These are phyloP conservation scores for Conticribra weissflogii DNA, from an alignment of 108 stramenopile species.

Conservation along the genomic window DNA sequence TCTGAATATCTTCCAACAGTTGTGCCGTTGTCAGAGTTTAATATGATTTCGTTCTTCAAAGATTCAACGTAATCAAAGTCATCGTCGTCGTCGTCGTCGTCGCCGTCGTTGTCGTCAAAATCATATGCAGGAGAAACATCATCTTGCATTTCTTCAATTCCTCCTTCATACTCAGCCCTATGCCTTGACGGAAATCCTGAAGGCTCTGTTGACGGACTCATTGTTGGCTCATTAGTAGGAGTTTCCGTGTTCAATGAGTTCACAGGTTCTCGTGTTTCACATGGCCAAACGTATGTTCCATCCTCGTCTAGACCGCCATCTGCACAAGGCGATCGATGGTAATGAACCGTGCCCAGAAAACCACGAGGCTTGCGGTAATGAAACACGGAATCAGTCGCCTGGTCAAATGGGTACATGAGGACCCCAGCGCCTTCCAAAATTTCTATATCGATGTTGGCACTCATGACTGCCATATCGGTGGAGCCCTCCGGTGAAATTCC, in stretches of 20 bases:
- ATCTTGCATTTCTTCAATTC: too few relatives aligned
- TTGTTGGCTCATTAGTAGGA: not conserved
- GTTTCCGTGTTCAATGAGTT: not conserved
- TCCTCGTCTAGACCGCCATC: too few relatives aligned
- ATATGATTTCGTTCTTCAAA: too few relatives aligned
- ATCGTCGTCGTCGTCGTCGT: not conserved
- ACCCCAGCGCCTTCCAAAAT: constrained; percentile 19
- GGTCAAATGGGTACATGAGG: constrained; percentile 8
- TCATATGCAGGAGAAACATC: too few relatives aligned
- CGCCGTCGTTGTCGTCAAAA: too few relatives aligned
- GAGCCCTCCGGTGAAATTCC: not conserved
- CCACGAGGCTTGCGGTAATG: constrained; percentile 2
- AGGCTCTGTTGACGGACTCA: too few relatives aligned
- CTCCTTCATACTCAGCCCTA: too few relatives aligned
- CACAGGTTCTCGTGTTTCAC: not conserved
- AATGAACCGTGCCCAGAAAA: constrained; percentile 3
- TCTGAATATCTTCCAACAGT: not conserved
- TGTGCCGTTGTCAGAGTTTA: not conserved
- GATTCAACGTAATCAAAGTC: not conserved
- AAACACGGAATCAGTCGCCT: not conserved
- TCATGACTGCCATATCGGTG: not conserved
- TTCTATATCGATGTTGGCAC: not conserved
- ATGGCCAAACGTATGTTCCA: not conserved
- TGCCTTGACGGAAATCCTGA: not conserved
- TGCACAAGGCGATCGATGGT: constrained; percentile 3